Evolutionary conservation across 805 yeast genomes (phyloP).

Genomic region (Wickerhamiella australiensis): DNA sequence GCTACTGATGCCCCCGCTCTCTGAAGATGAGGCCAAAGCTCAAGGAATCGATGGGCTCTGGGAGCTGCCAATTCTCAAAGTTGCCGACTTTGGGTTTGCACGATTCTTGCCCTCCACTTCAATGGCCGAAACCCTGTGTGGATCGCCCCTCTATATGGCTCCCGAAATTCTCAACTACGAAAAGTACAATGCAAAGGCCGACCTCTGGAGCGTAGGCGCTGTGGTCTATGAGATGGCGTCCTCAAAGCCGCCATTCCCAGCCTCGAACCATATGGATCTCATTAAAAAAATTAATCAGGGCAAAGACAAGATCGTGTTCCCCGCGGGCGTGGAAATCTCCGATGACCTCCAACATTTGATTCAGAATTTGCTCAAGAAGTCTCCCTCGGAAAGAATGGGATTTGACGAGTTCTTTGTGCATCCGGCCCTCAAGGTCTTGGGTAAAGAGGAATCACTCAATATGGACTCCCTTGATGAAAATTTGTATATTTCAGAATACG

Average conservation of each 20-base stretch:
- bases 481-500: conserved; percentile 74
- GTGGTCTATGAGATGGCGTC: conserved; percentile 90
- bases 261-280: conserved; percentile 83
- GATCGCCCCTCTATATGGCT: conserved; percentile 97
- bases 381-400: conserved; percentile 78
- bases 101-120: conserved; percentile 85
- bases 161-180: conserved; percentile 92
- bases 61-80: conserved; percentile 80
- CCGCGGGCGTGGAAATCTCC: conserved; percentile 52
- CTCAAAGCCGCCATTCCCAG: conserved; percentile 94
- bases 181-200: conserved; percentile 94
- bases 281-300: conserved; percentile 73
- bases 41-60: conserved; percentile 61
- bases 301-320: conserved; percentile 68
- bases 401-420: conserved; percentile 78
- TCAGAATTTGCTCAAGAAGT: conserved; percentile 61
- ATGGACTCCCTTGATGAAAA: conserved; percentile 59
- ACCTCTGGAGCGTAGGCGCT: conserved; percentile 96
- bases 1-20: conserved; percentile 69
- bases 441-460: conserved; percentile 45
- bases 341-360: conserved; percentile 58
- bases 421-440: conserved; percentile 32
- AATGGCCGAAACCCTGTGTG: conserved; percentile 94
- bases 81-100: conserved; percentile 98
- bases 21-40: conserved; percentile 45